Percentiles rank a stretch among this genome's conserved stretches.
These are phyloP conservation scores for Cucurbita maxima DNA, from an alignment of 306 rosid species.

Conservation along the genomic window DNA sequence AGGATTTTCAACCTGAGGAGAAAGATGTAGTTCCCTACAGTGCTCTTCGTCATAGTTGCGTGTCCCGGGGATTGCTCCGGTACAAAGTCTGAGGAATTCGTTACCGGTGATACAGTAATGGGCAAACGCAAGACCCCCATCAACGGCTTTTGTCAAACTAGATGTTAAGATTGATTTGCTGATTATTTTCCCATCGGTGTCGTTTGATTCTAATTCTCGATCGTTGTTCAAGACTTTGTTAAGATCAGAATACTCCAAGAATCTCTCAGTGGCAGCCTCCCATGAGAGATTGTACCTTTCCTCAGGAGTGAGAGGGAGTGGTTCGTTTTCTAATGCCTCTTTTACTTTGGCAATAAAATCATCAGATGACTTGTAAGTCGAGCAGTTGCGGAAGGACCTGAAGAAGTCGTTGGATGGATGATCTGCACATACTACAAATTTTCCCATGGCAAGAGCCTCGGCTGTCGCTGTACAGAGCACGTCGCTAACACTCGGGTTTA, in stretches of 20 bases:
- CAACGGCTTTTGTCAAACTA: conserved; percentile 40
- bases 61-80: conserved; percentile 88
- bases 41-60: conserved; percentile 82
- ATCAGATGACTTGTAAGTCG: conserved; percentile 69
- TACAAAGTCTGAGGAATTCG: conserved; percentile 66
- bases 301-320: conserved; percentile 80
- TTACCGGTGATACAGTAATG: conserved; percentile 86
- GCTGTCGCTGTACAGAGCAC: conserved; percentile 97
- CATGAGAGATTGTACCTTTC: conserved; percentile 76
- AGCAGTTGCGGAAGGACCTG: conserved; percentile 80
- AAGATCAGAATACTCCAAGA: conserved; percentile 74
- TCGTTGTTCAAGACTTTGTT: conserved; percentile 34
- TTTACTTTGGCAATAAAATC: conserved; percentile 78
- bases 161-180: conserved; percentile 45
- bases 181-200: conserved; percentile 16
- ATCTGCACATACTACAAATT: conserved; percentile 87
- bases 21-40: conserved; percentile 66
- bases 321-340: conserved; percentile 79
- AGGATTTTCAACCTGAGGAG: conserved; percentile 81
- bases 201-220: conserved; percentile 16
- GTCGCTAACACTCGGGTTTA: conserved; percentile 90
- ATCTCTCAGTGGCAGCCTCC: conserved; percentile 98
- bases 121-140: conserved; percentile 92
- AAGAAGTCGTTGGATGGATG: conserved; percentile 94
- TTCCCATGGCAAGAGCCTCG: conserved; percentile 99